Percentiles rank a stretch among this genome's conserved stretches.
Conservation (phyloP, 495 filamentous ascomycete genomes). For the Aspergillus nidulans region DNA sequence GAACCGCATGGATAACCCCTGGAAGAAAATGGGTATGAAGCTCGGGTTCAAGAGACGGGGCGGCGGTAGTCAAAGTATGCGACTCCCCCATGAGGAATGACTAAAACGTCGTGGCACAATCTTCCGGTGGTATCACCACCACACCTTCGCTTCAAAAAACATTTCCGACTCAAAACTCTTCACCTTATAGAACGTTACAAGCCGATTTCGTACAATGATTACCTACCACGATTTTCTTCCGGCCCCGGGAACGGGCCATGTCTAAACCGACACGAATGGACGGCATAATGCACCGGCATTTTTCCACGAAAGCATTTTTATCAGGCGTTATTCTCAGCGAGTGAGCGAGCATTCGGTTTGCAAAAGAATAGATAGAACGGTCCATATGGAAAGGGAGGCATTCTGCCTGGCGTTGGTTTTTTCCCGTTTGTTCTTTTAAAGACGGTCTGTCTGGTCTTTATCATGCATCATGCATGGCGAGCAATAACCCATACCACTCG, state of each 20-base stretch:
- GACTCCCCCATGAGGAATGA: conserved; percentile 33
- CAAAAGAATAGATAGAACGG: conserved; percentile 19
- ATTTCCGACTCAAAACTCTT: conserved; percentile 1
- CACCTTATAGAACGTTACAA: conserved; percentile 12
- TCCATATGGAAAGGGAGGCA: conserved; percentile 14
- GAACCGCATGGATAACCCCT: conserved; percentile 54
- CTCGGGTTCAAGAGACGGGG: conserved; percentile 63
- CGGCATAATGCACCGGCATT: conserved; percentile 27
- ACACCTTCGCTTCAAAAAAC: not conserved
- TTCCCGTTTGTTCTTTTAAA: not conserved
- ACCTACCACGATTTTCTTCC: conserved; percentile 10
- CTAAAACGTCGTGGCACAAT: not conserved
- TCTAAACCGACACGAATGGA: conserved; percentile 17
- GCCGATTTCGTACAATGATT: conserved; percentile 9
- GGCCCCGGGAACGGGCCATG: conserved; percentile 6
- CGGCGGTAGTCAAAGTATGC: conserved; percentile 30
- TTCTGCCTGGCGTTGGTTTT: conserved; percentile 15
- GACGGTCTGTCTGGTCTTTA: not conserved
- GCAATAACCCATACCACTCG: not conserved
- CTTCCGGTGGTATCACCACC: not conserved
- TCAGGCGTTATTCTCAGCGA: conserved; percentile 18
- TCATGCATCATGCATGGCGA: conserved; percentile 5
- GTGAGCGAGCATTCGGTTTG: conserved; percentile 20
- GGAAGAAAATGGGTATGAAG: conserved; percentile 83
- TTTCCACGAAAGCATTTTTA: conserved; percentile 15